These are phyloP conservation scores for Halenospora varia DNA, from an alignment of 495 filamentous ascomycete genomes.

Conservation along the genomic window DNA sequence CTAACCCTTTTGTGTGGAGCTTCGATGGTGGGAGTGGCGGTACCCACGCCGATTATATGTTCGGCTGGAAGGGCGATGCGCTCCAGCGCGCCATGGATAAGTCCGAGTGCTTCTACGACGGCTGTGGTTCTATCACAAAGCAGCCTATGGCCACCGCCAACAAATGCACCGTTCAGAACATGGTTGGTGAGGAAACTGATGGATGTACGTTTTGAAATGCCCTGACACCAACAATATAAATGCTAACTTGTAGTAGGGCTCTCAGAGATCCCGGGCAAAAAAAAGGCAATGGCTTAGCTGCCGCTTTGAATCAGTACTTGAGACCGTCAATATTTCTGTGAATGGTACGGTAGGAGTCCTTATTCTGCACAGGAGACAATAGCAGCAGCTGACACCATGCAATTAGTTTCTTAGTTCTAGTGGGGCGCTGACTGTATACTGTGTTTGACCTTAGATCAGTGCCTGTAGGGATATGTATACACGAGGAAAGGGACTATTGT, in stretches of 20 bases:
- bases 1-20: conserved; percentile 2
- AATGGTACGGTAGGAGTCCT: too few relatives aligned
- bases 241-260: conserved; percentile 7
- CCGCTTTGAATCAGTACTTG: too few relatives aligned
- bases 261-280: background rate
- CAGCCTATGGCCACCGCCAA: conserved; percentile 1
- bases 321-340: too few relatives aligned
- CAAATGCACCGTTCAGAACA: background rate
- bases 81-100: background rate
- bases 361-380: too few relatives aligned
- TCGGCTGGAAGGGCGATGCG: conserved; percentile 5
- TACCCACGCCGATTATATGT: conserved; percentile 6
- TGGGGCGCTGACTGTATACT: too few relatives aligned
- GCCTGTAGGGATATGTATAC: too few relatives aligned
- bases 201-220: background rate
- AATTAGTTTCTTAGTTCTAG: too few relatives aligned
- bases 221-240: background rate
- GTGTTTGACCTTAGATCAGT: too few relatives aligned
- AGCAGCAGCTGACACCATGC: too few relatives aligned
- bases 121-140: conserved; percentile 4
- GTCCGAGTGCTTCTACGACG: conserved; percentile 7
- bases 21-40: background rate
- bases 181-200: background rate
- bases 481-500: too few relatives aligned
- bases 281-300: too few relatives aligned